Conservation (phyloP, 306 rosid genomes). For the Senna siamea region DNA sequence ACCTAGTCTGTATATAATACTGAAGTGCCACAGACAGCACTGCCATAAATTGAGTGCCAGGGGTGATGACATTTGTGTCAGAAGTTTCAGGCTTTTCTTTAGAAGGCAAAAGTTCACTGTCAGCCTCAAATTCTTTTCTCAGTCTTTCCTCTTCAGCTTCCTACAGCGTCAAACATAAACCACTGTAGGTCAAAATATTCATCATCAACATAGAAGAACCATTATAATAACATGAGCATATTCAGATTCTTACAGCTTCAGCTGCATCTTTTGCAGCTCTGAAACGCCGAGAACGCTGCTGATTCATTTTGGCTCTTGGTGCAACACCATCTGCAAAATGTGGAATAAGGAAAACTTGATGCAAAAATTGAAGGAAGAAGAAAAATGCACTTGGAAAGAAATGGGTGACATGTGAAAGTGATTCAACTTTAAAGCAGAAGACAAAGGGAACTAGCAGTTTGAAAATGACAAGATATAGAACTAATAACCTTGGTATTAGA, state of each 20-base stretch:
- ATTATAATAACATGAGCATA: conserved; percentile 28
- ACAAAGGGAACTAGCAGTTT: neutral
- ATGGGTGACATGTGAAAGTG: conserved; percentile 20
- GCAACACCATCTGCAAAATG: conserved; percentile 85
- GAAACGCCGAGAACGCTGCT: conserved; percentile 96
- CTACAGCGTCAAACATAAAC: conserved; percentile 47
- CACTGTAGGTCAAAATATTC: conserved; percentile 34
- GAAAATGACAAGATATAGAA: neutral
- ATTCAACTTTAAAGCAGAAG: conserved; percentile 13
- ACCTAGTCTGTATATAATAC: conserved; percentile 80
- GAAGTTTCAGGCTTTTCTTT: conserved; percentile 77
- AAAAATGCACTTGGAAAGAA: conserved; percentile 22
- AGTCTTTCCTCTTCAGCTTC: conserved; percentile 95
- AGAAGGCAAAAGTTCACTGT: conserved; percentile 53
- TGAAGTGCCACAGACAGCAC: conserved; percentile 90
- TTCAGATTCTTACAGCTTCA: conserved; percentile 74
- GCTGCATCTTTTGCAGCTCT: conserved; percentile 98
- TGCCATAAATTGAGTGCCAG: conserved; percentile 94
- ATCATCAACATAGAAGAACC: conserved; percentile 28
- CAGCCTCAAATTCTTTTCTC: conserved; percentile 73
- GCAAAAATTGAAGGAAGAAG: conserved; percentile 2
- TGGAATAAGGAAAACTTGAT: conserved; percentile 7
- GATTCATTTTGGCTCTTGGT: conserved; percentile 99
- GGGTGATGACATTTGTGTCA: conserved; percentile 93
- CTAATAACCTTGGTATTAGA: conserved; percentile 8